Evolutionary conservation across 2,329 filamentous ascomycete genomes (phyloP), one percentile per base, ranked within the genome.

Genomic region (Pseudogymnoascus sp.): DNA sequence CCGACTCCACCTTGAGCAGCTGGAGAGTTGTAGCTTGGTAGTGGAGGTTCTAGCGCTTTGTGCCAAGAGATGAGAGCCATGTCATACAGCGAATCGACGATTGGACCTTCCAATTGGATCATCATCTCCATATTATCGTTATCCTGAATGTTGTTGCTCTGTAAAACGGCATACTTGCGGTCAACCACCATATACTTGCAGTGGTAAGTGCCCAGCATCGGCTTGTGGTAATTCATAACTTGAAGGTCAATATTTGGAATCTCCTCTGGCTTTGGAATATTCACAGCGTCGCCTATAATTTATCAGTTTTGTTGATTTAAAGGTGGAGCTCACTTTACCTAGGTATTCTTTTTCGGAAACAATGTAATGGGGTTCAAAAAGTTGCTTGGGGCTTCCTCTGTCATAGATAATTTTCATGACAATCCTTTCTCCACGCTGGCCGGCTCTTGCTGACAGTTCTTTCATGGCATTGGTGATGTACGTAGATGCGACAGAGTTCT

Each of bases 81-180:
- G 66, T 93, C 90, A 71, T 91, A 92, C 23, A 93, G 74, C 1
- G 85, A 84, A 68, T 92, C 88, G 0, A 93, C 89, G 64, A 93
- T 89, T 0, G 88, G 84, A 0, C 90, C 90, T 75, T 93, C 88
- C 0, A 91, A 72, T 63, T 90, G 88, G 2, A 83, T 80, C 82
- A 91, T 86, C 89, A 93, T 92, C 73, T 93, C 90, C 63, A 92
- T 65, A 67, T 93, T 93, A 68, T 90, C 87, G 62, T 91, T 93
- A 67, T 91, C 86, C 73, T 86, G 80, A 60, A 93, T 88, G 69
- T 93, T 93, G 72, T 91, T 91, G 76, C 88, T 92, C 75, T 89
- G 87, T 1, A 93, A 72, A 1, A 90, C 77, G 0, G 83, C 89
- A n/a, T 88, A 78, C 65, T 82, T 84, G 6, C 89, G 81, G 72